These are phyloP conservation scores for Yarrowia sp. DNA, from an alignment of 805 yeast genomes.

Conservation along the genomic window DNA sequence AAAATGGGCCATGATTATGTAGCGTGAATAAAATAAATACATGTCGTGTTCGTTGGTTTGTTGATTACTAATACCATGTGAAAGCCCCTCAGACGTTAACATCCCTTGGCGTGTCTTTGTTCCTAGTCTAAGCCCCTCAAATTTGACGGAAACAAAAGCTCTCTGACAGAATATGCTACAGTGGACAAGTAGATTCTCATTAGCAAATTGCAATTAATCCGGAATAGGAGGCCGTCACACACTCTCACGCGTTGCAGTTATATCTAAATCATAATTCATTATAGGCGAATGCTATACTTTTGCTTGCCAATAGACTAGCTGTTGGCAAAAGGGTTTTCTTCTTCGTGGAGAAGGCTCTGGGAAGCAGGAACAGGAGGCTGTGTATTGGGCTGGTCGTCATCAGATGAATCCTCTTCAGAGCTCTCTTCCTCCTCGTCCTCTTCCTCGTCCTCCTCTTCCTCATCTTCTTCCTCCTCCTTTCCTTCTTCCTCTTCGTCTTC, in stretches of 20 bases:
- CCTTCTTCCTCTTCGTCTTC: constrained; percentile 47
- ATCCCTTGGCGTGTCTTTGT: constrained; percentile 6
- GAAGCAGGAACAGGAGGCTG: constrained; percentile 9
- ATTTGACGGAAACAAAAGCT: neutral
- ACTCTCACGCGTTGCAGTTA: neutral
- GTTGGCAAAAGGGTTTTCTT: constrained; percentile 34
- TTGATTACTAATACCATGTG: constrained; percentile 12
- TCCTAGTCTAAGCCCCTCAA: constrained; percentile 18
- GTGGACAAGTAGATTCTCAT: too few species aligned
- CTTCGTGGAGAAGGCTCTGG: constrained; percentile 20
- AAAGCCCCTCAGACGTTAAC: neutral
- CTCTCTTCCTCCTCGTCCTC: constrained; percentile 50
- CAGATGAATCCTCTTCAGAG: constrained; percentile 49
- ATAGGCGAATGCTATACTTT: constrained; percentile 18
- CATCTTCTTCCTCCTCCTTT: constrained; percentile 47
- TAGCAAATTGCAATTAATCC: neutral
- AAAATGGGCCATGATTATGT: neutral
- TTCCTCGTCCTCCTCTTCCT: constrained; percentile 48
- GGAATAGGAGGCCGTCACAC: neutral
- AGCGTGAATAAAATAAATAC: constrained; percentile 1
- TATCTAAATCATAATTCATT: constrained; percentile 2
- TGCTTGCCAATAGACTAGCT: neutral
- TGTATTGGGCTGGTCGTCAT: constrained; percentile 49
- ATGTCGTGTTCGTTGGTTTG: neutral
- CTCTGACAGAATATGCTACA: neutral